Evolutionary conservation across 257 asterid genomes (phyloP).

Genomic region (Lantana camara): DNA sequence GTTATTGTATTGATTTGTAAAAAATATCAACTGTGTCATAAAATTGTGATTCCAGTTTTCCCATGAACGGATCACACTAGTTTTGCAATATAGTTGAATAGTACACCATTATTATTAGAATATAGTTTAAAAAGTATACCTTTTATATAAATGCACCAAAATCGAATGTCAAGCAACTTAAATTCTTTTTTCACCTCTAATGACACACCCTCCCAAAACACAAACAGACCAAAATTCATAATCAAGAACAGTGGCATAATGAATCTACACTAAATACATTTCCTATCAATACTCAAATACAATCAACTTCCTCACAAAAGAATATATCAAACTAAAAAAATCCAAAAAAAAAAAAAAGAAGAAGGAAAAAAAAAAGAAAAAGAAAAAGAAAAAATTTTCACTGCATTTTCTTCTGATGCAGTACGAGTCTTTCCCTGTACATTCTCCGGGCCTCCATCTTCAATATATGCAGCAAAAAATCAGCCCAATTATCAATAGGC

Average conservation of each 20-base stretch:
- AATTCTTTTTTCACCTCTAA: too few relatives aligned
- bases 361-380: background rate
- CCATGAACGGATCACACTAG: too few relatives aligned
- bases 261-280: background rate
- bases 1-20: too few relatives aligned
- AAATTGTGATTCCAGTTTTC: too few relatives aligned
- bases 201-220: too few relatives aligned
- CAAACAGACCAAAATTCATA: too few relatives aligned
- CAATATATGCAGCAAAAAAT: constrained; percentile 50
- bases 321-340: background rate
- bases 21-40: too few relatives aligned
- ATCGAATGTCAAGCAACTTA: too few relatives aligned
- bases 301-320: background rate
- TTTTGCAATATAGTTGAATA: too few relatives aligned
- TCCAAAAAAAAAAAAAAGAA: background rate
- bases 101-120: too few relatives aligned
- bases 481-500: constrained; percentile 76
- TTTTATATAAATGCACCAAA: too few relatives aligned
- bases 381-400: background rate
- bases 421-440: constrained; percentile 33
- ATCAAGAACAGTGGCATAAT: background rate
- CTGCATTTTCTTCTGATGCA: constrained; percentile 34
- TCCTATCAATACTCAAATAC: background rate
- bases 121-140: too few relatives aligned
- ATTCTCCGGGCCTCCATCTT: constrained; percentile 48